These are phyloP conservation scores for Colletotrichum liriopes DNA, from an alignment of 2,329 filamentous ascomycete species.

Conservation along the genomic window DNA sequence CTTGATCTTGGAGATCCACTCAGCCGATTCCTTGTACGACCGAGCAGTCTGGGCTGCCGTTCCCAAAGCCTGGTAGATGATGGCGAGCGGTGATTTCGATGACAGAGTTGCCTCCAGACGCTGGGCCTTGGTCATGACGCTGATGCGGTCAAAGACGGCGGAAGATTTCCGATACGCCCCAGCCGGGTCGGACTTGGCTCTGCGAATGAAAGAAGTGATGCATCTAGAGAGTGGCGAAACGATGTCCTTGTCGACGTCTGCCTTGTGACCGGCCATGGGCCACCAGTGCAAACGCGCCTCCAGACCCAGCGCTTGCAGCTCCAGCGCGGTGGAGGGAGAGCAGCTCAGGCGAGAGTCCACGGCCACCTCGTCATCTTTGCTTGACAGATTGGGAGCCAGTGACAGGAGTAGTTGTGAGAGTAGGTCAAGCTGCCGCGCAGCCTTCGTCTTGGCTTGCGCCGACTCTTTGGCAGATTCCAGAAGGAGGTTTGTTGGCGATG, in stretches of 20 bases:
- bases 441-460: slow-evolving; percentile 68
- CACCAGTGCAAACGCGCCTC: slow-evolving; percentile 76
- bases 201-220: slow-evolving; percentile 72
- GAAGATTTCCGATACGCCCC: slow-evolving; percentile 59
- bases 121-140: slow-evolving; percentile 53
- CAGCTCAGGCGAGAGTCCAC: slow-evolving; percentile 69
- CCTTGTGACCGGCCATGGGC: slow-evolving; percentile 72
- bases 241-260: slow-evolving; percentile 75
- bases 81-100: slow-evolving; percentile 61
- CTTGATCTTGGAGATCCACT: slow-evolving; percentile 68
- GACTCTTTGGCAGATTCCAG: slow-evolving; percentile 60
- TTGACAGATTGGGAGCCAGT: slow-evolving; percentile 77
- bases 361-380: slow-evolving; percentile 72
- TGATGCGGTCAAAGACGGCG: slow-evolving; percentile 53
- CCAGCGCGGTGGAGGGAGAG: slow-evolving; percentile 71
- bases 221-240: slow-evolving; percentile 77
- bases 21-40: slow-evolving; percentile 65
- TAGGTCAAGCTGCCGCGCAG: slow-evolving; percentile 76
- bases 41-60: slow-evolving; percentile 63
- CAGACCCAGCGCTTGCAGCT: slow-evolving; percentile 76
- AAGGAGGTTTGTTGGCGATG: slow-evolving; percentile 74
- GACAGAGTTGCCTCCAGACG: slow-evolving; percentile 53
- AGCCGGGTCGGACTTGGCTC: slow-evolving; percentile 55
- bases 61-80: slow-evolving; percentile 69
- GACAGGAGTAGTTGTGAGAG: slow-evolving; percentile 77